These are phyloP conservation scores for Neonectria punicea DNA, from an alignment of 2,329 filamentous ascomycete species.

Conservation along the genomic window DNA sequence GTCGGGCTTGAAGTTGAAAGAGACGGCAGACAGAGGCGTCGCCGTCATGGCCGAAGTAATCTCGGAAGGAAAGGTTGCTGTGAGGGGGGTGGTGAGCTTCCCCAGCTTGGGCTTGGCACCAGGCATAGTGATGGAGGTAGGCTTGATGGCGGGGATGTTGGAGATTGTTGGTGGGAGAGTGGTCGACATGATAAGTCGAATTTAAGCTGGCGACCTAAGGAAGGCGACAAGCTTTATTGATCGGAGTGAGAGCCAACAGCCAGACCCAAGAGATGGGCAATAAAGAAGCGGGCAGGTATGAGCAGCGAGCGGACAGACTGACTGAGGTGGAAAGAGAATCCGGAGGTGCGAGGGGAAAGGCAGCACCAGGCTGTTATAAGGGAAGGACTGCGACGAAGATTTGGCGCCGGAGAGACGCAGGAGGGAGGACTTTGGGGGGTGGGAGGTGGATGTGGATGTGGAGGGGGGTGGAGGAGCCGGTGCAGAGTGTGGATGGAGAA, in stretches of 20 bases:
- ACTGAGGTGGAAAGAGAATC: conserved; percentile 39
- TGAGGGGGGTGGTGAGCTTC: conserved; percentile 71
- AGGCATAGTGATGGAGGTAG: conserved; percentile 56
- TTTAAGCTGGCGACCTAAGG: conserved; percentile 14
- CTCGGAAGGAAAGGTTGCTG: conserved; percentile 70
- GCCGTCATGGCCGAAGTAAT: conserved; percentile 61
- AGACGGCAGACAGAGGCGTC: conserved; percentile 70
- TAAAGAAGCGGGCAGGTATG: conserved; percentile 35
- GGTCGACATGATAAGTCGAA: conserved; percentile 16
- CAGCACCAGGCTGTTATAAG: conserved; percentile 43
- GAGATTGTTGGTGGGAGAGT: neutral
- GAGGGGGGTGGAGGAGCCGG: conserved; percentile 36
- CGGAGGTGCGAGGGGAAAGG: conserved; percentile 33
- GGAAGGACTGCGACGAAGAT: conserved; percentile 41
- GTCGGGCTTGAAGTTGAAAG: conserved; percentile 53
- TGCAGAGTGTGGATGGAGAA: conserved; percentile 25
- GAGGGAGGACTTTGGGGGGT: conserved; percentile 34
- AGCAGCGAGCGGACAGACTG: conserved; percentile 44
- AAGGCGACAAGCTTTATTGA: conserved; percentile 27
- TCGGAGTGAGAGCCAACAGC: conserved; percentile 36
- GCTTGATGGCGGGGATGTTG: conserved; percentile 22
- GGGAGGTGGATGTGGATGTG: conserved; percentile 41
- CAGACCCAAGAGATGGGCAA: conserved; percentile 32
- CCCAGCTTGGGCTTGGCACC: conserved; percentile 67
- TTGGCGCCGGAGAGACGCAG: conserved; percentile 41